A percentile compares a stretch with the other conserved stretches of the same genome.
Conservation (phyloP, 306 rosid genomes). For the Fragaria iinumae region DNA sequence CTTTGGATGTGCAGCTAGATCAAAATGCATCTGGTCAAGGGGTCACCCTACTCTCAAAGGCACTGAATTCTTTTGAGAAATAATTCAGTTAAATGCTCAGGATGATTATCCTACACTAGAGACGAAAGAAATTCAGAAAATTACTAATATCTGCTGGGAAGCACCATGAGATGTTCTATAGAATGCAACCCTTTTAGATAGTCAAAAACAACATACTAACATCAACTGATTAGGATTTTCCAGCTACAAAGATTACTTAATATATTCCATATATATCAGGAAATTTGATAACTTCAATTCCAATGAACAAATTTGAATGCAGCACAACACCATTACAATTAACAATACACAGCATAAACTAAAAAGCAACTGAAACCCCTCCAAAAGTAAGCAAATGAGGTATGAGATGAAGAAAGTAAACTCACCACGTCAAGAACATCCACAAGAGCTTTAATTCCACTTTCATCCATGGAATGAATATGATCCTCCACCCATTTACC, state of each 20-base stretch:
- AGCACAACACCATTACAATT: neutral
- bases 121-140: neutral
- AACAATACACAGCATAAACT: neutral
- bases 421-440: constrained; percentile 73
- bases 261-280: neutral
- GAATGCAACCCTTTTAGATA: neutral
- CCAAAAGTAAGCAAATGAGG: neutral
- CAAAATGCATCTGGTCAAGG: neutral
- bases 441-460: constrained; percentile 54
- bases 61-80: neutral
- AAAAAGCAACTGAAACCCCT: neutral
- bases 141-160: neutral
- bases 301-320: neutral
- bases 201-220: neutral
- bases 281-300: neutral
- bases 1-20: neutral
- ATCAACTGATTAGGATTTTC: neutral
- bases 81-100: neutral
- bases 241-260: neutral
- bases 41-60: constrained; percentile 3
- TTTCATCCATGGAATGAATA: constrained; percentile 67
- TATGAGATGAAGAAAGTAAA: neutral
- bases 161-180: neutral
- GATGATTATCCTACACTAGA: neutral
- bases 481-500: constrained; percentile 93